Conservation (phyloP, 2,329 filamentous ascomycete species). For the Fusarium transvaalense region DNA sequence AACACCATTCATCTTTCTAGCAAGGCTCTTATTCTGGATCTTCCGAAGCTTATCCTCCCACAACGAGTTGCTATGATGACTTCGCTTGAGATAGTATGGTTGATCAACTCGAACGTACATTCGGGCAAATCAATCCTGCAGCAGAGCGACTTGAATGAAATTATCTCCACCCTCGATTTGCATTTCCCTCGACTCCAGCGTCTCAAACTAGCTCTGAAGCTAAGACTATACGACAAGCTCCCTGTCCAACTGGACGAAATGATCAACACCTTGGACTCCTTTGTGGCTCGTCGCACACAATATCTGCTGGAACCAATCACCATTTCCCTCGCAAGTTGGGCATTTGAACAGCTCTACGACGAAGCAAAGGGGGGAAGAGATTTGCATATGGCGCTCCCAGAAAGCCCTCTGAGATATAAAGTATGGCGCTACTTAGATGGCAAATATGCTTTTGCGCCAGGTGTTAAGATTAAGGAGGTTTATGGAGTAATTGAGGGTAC, state of each 20-base stretch:
- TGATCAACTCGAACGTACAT: background rate
- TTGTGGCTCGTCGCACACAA: background rate
- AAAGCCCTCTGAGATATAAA: fast-evolving
- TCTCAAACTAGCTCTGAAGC: background rate
- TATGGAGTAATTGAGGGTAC: background rate
- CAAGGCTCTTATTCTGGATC: fast-evolving
- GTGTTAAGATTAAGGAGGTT: too few relatives aligned
- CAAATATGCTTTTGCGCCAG: background rate
- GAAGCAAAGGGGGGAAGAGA: fast-evolving
- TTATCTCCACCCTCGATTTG: background rate
- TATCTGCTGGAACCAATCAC: background rate
- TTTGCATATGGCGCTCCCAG: fast-evolving
- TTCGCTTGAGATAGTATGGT: background rate
- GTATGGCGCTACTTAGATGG: background rate
- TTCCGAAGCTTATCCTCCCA: background rate
- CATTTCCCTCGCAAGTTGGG: background rate
- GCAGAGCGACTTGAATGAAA: background rate
- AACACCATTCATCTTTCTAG: background rate
- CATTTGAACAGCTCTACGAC: background rate
- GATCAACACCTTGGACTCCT: background rate
- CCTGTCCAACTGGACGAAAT: background rate
- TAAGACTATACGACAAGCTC: background rate
- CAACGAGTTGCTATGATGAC: background rate
- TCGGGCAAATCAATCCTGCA: background rate
- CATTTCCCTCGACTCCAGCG: background rate